A percentile compares a stretch with the other conserved stretches of the same genome.
Conservation (phyloP, 2,329 filamentous ascomycete genomes). For the Fusarium odoratissimum region DNA sequence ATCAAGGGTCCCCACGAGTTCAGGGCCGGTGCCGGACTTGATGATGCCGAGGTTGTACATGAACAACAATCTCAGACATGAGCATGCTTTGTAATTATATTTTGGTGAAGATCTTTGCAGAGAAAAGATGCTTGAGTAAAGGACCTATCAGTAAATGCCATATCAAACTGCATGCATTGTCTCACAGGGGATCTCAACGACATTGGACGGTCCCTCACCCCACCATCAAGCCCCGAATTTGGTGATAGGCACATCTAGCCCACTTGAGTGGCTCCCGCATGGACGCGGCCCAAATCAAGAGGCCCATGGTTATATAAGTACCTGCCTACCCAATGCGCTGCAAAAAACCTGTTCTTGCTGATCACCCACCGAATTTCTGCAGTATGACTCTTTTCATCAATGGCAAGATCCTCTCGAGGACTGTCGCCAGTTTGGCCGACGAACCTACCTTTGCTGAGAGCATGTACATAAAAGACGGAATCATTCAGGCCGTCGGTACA, state of each 20-base stretch:
- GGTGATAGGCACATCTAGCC: constrained; percentile 31
- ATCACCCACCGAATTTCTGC: background rate
- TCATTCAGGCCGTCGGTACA: constrained; percentile 51
- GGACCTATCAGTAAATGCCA: constrained; percentile 3
- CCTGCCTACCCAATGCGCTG: background rate
- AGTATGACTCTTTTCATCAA: constrained; percentile 44
- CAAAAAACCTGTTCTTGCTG: background rate
- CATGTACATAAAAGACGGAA: constrained; percentile 51
- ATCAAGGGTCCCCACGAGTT: constrained; percentile 33
- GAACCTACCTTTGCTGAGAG: constrained; percentile 47
- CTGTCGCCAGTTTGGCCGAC: constrained; percentile 39
- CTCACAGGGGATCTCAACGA: background rate
- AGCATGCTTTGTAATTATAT: background rate
- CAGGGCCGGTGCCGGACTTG: constrained; percentile 18
- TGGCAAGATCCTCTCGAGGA: constrained; percentile 45
- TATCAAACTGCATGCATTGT: constrained; percentile 8
- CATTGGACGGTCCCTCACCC: background rate
- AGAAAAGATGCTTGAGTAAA: background rate
- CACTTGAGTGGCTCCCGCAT: constrained; percentile 29
- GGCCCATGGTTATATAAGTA: constrained; percentile 30
- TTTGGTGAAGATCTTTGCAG: background rate
- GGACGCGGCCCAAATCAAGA: constrained; percentile 7
- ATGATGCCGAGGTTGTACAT: constrained; percentile 18
- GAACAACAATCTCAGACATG: background rate
- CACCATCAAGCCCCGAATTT: constrained; percentile 9